A percentile compares a stretch with the other conserved stretches of the same genome.
Evolutionary conservation across 106 monocot genomes (phyloP).

Genomic region (Dioscorea zingiberensis): DNA sequence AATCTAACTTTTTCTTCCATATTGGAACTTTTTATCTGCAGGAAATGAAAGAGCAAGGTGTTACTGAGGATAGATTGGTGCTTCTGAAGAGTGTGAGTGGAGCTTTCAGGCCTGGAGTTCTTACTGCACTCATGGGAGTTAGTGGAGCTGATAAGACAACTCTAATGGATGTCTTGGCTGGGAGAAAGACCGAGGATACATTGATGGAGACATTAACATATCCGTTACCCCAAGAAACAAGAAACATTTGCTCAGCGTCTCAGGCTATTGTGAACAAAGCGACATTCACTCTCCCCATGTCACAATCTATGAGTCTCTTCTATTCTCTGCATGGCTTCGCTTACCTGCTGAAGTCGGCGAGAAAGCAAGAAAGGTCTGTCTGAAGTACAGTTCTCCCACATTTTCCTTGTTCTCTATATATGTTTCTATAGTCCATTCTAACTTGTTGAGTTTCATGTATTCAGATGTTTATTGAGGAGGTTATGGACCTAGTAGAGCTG

Average conservation of each 20-base stretch:
- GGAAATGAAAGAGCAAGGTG: slow-evolving; percentile 43
- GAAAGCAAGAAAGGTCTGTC: slow-evolving; percentile 51
- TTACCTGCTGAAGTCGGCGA: slow-evolving; percentile 53
- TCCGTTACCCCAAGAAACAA: slow-evolving; percentile 79
- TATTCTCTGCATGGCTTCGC: slow-evolving; percentile 78
- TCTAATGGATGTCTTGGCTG: slow-evolving; percentile 63
- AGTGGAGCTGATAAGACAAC: slow-evolving; percentile 72
- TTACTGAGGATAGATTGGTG: slow-evolving; percentile 24
- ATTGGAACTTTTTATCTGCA: background rate
- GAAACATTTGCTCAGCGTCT: slow-evolving; percentile 74
- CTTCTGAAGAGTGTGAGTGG: slow-evolving; percentile 63
- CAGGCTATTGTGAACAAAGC: slow-evolving; percentile 82
- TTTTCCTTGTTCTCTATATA: background rate
- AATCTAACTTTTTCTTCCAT: too few species aligned
- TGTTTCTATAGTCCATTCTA: background rate
- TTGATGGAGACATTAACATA: slow-evolving; percentile 56
- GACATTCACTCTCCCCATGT: slow-evolving; percentile 87
- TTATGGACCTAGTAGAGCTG: slow-evolving; percentile 61
- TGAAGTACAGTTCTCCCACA: background rate
- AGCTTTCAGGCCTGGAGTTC: slow-evolving; percentile 58
- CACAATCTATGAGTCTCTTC: slow-evolving; percentile 70
- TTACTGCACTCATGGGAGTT: slow-evolving; percentile 62
- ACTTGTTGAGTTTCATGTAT: slow-evolving; percentile 1
- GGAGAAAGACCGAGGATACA: slow-evolving; percentile 57
- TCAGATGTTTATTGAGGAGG: slow-evolving; percentile 58